Conservation (phyloP, 441 rosid genomes). For the Pelargonium myrrhifolium region DNA sequence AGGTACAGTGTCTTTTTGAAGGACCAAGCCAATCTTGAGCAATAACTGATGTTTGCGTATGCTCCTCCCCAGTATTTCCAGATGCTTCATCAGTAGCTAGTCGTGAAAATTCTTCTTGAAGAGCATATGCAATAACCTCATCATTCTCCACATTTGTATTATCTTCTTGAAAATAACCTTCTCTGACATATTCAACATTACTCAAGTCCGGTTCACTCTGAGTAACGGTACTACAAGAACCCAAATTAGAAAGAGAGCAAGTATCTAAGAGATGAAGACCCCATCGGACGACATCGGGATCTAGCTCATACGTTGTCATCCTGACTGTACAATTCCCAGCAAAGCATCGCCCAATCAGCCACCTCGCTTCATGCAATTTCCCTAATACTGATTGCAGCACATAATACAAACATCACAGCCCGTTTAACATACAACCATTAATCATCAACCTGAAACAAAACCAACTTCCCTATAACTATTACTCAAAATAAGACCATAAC, state of each 20-base stretch:
- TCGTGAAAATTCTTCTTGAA: constrained; percentile 72
- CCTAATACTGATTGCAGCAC: constrained; percentile 9
- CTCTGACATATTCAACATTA: constrained; percentile 45
- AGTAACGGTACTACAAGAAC: constrained; percentile 43
- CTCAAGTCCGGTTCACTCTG: constrained; percentile 37
- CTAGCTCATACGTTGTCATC: constrained; percentile 37
- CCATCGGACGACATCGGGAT: constrained; percentile 83
- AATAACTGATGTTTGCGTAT: constrained; percentile 39
- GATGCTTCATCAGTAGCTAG: constrained; percentile 52
- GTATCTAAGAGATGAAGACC: constrained; percentile 60
- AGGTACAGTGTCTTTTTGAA: constrained; percentile 14
- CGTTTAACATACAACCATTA: too few relatives aligned
- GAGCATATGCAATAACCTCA: constrained; percentile 65
- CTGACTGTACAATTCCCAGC: constrained; percentile 15
- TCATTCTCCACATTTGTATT: constrained; percentile 48
- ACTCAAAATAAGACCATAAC: neutral
- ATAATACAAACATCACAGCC: too few relatives aligned
- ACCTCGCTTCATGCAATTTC: constrained; percentile 9
- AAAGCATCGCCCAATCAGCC: neutral
- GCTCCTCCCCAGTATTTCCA: constrained; percentile 26
- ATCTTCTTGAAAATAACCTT: constrained; percentile 43
- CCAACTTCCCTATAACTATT: neutral
- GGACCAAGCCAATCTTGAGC: constrained; percentile 55
- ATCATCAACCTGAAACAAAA: neutral
- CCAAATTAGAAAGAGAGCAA: constrained; percentile 47